Evolutionary conservation across 257 asterid species (phyloP).

Genomic region (Salvia miltiorrhiza): DNA sequence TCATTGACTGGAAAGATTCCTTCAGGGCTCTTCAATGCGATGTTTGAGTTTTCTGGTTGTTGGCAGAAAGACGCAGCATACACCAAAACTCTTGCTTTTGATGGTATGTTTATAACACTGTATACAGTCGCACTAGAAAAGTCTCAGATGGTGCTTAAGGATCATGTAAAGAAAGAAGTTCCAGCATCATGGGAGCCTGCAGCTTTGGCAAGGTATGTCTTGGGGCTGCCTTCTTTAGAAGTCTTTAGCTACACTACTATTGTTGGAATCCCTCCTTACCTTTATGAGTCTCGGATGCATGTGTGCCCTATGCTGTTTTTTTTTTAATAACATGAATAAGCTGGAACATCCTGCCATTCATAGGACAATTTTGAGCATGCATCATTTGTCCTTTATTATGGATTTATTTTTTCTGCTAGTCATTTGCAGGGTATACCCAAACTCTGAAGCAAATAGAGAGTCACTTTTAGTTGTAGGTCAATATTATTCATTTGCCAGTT

Average conservation of each 20-base stretch:
- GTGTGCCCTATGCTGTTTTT: constrained; percentile 6
- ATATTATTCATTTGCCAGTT: not conserved
- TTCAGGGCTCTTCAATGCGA: constrained; percentile 88
- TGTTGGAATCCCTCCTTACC: constrained; percentile 14
- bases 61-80: constrained; percentile 97
- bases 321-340: not conserved
- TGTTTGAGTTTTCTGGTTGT: constrained; percentile 94
- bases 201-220: constrained; percentile 79
- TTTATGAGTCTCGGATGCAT: constrained; percentile 11
- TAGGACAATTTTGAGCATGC: not conserved
- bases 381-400: not conserved
- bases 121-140: constrained; percentile 91
- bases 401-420: not conserved
- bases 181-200: constrained; percentile 97
- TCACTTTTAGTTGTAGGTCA: not conserved
- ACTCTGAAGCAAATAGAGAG: not conserved
- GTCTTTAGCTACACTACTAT: constrained; percentile 3
- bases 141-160: constrained; percentile 84
- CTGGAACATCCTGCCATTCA: not conserved
- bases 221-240: constrained; percentile 17
- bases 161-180: constrained; percentile 83
- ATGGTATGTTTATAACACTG: constrained; percentile 82
- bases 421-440: not conserved
- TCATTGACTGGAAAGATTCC: constrained; percentile 90
- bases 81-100: constrained; percentile 85